Evolutionary conservation across 176 grass and related monocot species (phyloP), one percentile per base, ranked within the genome.

Genomic region (Raddia distichophylla): DNA sequence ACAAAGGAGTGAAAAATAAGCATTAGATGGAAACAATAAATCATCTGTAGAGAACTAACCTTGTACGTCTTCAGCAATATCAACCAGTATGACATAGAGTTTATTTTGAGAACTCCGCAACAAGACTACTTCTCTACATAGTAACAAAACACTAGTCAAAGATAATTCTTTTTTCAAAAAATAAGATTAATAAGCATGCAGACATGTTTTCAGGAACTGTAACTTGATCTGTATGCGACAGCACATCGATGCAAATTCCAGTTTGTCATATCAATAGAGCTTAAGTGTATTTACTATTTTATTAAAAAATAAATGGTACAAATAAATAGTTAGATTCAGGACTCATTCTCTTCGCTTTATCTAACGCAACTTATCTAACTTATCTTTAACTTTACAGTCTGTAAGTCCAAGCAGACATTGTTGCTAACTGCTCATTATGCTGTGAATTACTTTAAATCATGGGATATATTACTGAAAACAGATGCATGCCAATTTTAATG

Each of bases 91-190:
- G 64, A 95, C 40, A 88, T 98, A 93, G 18, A 95, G 60, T 78
- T 98, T 98, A 67, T 91, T 88, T 74, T 84, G 67, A 65, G 84
- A 91, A 91, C 93, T 95, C 64, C 82, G 79, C 43, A 98, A 60
- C 80, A 98, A 87, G 73, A 88, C 90, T 79, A 93, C 78, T 75
- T 98, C 83, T 82, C 96, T 93, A 86, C 72, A 95, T 5, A 87
- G 69, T 61, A 63, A 62, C 16, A 72, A 44, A 78, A 86, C 11
- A 56, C 20, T 48, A 20, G 48, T 86, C 51, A 86, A 46, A 50
- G 74, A 75, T 43, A 61, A 5, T 34, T 22, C 10, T 59, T 59
- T 40, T 6, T 10, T 2, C 7, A 72, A 53, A 79, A 72, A 7
- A 53, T 72, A 72, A 7, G 48, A 63, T 32, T 15, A 60, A 16